Evolutionary conservation across 2,329 filamentous ascomycete genomes (phyloP), one percentile per base, ranked within the genome.

Genomic region (Talaromyces verruculosus): DNA sequence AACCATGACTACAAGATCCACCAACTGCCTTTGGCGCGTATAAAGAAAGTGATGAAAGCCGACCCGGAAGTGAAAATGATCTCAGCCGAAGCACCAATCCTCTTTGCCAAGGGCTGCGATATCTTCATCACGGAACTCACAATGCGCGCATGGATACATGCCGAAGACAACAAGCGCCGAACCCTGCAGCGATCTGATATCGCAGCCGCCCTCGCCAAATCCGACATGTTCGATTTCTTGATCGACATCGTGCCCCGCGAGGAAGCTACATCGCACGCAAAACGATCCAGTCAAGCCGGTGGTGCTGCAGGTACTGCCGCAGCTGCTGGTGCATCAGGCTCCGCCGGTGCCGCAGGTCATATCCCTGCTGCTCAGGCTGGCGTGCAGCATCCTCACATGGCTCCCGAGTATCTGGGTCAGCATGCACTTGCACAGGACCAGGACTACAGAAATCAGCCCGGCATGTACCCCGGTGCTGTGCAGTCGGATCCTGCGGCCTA

Each of bases 21-120:
- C 78, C 95, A 98, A 78, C 85, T 99, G 45, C 95, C 95, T 1
- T 85, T 99, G 47, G 95, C 95, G n/a, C 90, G 95, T 64, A 99
- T 99, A 83, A 99, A 99, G 84, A 99, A 99, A 80, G 95, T 99
- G 71, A 99, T 99, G 95, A 99, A 99, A 82, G 95, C 95, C 0
- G 95, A 99, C 72, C 95, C 95, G 0, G 95, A 99, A 74, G 95
- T 99, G 58, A 99, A 99, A 84, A 99, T 99, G 95, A 99, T 99
- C 69, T 98, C 93, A 3, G 95, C 95, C 8, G 95, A 99, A 81
- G 95, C 95, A 1, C 95, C 95, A 1, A 99, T 99, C 72, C 84
- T 99, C 15, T 99, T 99, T 74, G 95, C 95, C 61, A 99, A 99
- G 80, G 95, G 94, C 43, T 98, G 95, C 79, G 95, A 99, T 76